These are phyloP conservation scores for Russula foetens DNA, from an alignment of 768 basidiomycete genomes.

Conservation along the genomic window DNA sequence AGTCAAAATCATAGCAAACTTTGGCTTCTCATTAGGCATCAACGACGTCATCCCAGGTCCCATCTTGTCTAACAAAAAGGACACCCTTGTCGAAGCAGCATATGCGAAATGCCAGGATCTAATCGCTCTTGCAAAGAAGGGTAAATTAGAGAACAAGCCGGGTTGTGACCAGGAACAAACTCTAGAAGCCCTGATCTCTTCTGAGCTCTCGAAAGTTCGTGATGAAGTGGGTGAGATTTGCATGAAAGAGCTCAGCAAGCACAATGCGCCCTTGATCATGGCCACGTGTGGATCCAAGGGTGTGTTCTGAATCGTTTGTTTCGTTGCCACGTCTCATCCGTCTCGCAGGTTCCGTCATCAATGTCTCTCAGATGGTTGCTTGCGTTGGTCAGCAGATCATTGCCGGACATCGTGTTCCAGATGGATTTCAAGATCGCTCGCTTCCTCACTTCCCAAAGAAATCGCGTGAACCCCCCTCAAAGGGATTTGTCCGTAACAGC, in stretches of 20 bases:
- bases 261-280: conserved; percentile 98
- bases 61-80: conserved; percentile 70
- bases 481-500: conserved; percentile 96
- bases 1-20: conserved; percentile 61
- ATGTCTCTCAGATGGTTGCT: conserved; percentile 99
- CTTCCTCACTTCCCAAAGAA: conserved; percentile 99
- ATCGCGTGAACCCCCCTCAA: conserved; percentile 90
- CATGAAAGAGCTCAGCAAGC: conserved; percentile 95
- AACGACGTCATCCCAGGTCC: conserved; percentile 97
- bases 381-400: conserved; percentile 99
- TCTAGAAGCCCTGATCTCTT: conserved; percentile 92
- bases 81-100: conserved; percentile 77
- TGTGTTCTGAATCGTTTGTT: conserved; percentile 22
- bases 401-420: conserved; percentile 92
- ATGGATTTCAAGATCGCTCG: conserved; percentile 98
- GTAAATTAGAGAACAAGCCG: conserved; percentile 92
- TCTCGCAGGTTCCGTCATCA: conserved; percentile 90
- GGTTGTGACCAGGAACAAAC: conserved; percentile 97
- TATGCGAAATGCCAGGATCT: conserved; percentile 82
- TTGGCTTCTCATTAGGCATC: conserved; percentile 96
- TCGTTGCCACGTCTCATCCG: conserved; percentile 1
- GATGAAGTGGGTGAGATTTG: conserved; percentile 95
- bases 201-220: conserved; percentile 89
- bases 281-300: conserved; percentile 99
- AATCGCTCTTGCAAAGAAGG: conserved; percentile 85